phyloP scores from a whole-genome alignment of 2,329 filamentous ascomycete genomes.

The Aspergillus thermomutatus region DNA sequence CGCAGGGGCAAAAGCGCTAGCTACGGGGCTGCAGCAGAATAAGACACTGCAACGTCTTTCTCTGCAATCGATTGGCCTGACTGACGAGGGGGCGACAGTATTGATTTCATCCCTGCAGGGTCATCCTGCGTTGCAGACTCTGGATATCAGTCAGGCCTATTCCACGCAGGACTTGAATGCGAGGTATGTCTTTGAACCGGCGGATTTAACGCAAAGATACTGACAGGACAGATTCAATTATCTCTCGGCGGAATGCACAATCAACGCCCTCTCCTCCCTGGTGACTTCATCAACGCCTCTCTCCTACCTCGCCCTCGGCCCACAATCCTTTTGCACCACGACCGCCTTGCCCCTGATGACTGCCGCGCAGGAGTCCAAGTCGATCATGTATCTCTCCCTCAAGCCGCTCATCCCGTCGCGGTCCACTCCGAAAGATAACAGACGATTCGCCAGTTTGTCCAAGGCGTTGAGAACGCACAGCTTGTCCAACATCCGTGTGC shows the following conservation, averaged over 20 bases:
- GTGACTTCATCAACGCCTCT: not conserved
- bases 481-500: not conserved
- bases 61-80: not conserved
- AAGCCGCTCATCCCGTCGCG: not conserved
- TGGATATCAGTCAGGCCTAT: not conserved
- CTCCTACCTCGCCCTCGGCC: not conserved
- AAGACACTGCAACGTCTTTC: not conserved
- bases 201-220: too few species aligned
- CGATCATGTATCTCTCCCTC: not conserved
- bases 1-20: not conserved
- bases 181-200: not conserved
- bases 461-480: not conserved
- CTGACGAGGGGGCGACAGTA: not conserved
- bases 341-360: not conserved
- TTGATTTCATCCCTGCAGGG: not conserved
- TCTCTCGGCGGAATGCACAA: not conserved
- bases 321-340: not conserved
- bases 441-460: not conserved
- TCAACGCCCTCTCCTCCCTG: not conserved
- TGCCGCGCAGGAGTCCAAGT: not conserved
- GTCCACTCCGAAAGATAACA: not conserved
- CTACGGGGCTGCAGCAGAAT: not conserved
- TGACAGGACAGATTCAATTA: not conserved
- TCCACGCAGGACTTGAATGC: not conserved
- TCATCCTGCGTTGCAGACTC: not conserved